Conservation (phyloP, 352 stramenopile species). For the Hyaloperonospora brassicae region DNA sequence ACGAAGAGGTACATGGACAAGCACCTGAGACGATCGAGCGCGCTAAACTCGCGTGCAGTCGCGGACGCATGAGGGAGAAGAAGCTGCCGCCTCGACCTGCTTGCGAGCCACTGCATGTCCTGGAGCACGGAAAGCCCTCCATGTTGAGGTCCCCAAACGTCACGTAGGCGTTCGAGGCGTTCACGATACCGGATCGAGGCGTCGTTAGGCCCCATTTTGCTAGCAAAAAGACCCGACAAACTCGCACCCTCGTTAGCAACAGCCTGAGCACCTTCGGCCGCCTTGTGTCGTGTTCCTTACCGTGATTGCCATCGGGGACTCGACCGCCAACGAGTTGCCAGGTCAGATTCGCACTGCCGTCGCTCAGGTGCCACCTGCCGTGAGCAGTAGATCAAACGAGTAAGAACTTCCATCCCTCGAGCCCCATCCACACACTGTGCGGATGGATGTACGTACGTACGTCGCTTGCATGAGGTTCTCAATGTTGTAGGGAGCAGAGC, state of each 20-base stretch:
- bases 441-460: conserved; percentile 13
- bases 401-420: neutral
- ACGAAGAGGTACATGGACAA: conserved; percentile 31
- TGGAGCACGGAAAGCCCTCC: conserved; percentile 76
- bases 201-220: conserved; percentile 68
- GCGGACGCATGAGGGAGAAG: conserved; percentile 38
- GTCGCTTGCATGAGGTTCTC: conserved; percentile 68
- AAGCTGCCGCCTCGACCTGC: conserved; percentile 64
- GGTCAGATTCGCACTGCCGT: conserved; percentile 34
- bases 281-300: conserved; percentile 9
- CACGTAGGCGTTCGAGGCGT: conserved; percentile 25
- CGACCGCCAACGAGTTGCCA: conserved; percentile 61
- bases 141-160: conserved; percentile 77
- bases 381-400: neutral
- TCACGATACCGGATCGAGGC: conserved; percentile 22
- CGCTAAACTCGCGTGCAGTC: conserved; percentile 47
- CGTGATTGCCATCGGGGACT: conserved; percentile 51
- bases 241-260: neutral
- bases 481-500: conserved; percentile 58
- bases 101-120: conserved; percentile 59
- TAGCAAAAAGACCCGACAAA: conserved; percentile 12
- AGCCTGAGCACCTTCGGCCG: neutral
- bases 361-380: conserved; percentile 29
- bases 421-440: neutral
- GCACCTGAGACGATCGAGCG: conserved; percentile 34